Conservation (phyloP, 139 green algal species). For the Nannochloris sp. region DNA sequence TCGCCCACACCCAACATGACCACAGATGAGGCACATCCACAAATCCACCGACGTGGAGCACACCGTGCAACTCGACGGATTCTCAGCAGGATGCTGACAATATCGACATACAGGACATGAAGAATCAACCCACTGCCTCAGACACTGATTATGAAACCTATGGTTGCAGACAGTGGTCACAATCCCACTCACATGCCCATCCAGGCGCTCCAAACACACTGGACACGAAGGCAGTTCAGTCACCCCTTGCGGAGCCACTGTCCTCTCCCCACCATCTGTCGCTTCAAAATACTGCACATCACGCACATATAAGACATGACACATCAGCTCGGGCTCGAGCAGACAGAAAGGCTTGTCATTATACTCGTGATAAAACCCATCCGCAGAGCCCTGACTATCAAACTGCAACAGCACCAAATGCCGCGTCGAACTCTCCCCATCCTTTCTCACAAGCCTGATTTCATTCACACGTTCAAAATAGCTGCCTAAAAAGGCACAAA, state of each 20-base stretch:
- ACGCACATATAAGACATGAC: constrained; percentile 49
- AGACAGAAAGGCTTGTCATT: constrained; percentile 72
- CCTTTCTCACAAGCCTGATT: constrained; percentile 71
- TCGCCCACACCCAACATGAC: constrained; percentile 86
- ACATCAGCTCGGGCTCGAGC: constrained; percentile 75
- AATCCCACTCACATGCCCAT: constrained; percentile 86
- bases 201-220: constrained; percentile 93
- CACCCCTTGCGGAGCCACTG: constrained; percentile 34
- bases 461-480: constrained; percentile 53
- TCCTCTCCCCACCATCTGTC: neutral
- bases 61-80: constrained; percentile 41
- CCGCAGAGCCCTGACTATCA: constrained; percentile 42
- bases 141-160: constrained; percentile 87
- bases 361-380: constrained; percentile 70
- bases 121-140: constrained; percentile 80
- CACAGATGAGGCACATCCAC: constrained; percentile 99
- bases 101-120: constrained; percentile 89
- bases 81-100: constrained; percentile 34
- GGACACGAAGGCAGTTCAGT: constrained; percentile 90
- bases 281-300: constrained; percentile 26
- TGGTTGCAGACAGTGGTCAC: constrained; percentile 71
- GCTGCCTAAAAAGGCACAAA: constrained; percentile 77
- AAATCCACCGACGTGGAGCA: constrained; percentile 70
- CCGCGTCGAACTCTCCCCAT: constrained; percentile 23
- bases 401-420: constrained; percentile 89